A percentile compares a stretch with the other conserved stretches of the same genome.
Evolutionary conservation across 192 early-diverging fungal genomes (phyloP).

Genomic region (Piromyces finnis): DNA sequence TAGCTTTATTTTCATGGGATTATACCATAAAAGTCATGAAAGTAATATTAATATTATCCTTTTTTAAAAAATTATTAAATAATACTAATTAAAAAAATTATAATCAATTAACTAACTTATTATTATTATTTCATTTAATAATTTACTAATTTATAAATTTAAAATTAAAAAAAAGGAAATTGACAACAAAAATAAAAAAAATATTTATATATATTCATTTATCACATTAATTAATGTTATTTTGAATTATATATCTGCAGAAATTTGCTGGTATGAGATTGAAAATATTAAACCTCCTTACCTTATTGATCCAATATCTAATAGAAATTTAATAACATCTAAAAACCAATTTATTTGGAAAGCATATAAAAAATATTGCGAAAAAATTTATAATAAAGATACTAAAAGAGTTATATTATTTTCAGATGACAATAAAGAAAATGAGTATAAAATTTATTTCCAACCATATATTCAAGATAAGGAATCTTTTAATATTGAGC

Average conservation of each 20-base stretch:
- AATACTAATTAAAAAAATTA: no score
- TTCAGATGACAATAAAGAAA: background rate
- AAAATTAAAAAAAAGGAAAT: no score
- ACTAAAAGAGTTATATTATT: background rate
- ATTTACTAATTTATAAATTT: no score
- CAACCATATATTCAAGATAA: no score
- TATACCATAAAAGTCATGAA: no score
- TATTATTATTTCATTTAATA: no score
- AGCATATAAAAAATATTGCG: background rate
- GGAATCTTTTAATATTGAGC: no score
- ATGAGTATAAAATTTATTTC: no score
- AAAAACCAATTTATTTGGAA: background rate
- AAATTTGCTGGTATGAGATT: background rate
- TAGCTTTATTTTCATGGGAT: background rate
- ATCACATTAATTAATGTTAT: background rate
- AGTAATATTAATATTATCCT: no score
- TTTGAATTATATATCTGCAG: background rate
- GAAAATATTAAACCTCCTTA: background rate
- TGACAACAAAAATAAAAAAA: no score
- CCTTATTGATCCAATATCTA: background rate
- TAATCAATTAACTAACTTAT: no score
- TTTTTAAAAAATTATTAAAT: no score
- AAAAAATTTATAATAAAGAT: background rate
- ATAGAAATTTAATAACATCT: background rate
- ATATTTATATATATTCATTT: background rate